Base-by-base conservation (phyloP, 371 early-diverging fungal species). In the Actinomortierella ambigua region DNA sequence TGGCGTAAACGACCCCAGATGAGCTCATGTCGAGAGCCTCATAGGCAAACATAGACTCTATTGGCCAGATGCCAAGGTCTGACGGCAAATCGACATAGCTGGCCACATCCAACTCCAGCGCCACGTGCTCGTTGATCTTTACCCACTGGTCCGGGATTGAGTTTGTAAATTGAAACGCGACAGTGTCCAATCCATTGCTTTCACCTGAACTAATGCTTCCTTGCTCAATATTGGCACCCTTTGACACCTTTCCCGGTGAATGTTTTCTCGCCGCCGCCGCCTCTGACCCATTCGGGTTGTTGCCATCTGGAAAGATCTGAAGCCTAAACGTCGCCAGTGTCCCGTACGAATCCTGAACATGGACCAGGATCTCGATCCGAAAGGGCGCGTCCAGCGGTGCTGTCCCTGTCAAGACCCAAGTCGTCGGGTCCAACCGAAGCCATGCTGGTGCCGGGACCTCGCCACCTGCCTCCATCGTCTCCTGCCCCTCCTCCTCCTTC, bases 141-240 rank as follows among this genome's bases (percentile, higher is more conserved):
- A 57, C 29, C 64, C 53, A 63, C 17, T 50, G n/a, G 29, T 63
- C 64, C 0, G 64, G 42, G 3, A 63, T 43, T 2, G 41, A 34
- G 17, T 9, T 52, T 28, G 13, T 39, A n/a, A 44, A 63, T 51
- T 13, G 53, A 18, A 17, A 63, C 23, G 4, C 53, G 41, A 3
- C 39, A 15, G 11, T 20, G 14, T 1, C 22, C 29, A 34, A 34
- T 34, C 11, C 34, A 2, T 52, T 26, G 29, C 34, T 6, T 4
- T 34, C 34, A 34, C 34, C 34, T 11, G n/a, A n/a, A n/a, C n/a
- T n/a, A n/a, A 4, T 34, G 34, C 34, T 4, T 34, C 34, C 4
- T 11, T 34, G 34, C 34, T 34, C 34, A 11, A 34, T 34, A 34
- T 34, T 11, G 34, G 7, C 34, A 34, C n/a, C n/a, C n/a, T n/a